Evolutionary conservation across 2,329 filamentous ascomycete genomes (phyloP).

Genomic region (Apiospora kogelbergensis): DNA sequence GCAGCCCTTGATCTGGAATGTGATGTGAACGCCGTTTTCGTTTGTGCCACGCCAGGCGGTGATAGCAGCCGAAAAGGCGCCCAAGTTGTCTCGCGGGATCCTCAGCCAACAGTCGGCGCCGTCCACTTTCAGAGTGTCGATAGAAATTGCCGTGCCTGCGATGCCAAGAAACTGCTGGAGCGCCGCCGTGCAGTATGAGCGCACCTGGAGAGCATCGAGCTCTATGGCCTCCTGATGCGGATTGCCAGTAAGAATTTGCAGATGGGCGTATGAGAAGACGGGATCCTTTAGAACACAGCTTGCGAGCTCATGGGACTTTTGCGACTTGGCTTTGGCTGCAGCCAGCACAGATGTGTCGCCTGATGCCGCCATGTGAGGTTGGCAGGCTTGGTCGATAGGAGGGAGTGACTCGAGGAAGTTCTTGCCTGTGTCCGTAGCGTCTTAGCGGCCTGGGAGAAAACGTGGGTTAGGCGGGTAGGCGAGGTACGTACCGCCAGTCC

Average conservation of each 20-base stretch:
- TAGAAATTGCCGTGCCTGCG: constrained; percentile 63
- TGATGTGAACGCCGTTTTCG: constrained; percentile 43
- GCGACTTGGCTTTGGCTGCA: constrained; percentile 12
- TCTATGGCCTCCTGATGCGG: constrained; percentile 16
- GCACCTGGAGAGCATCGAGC: constrained; percentile 63
- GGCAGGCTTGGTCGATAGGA: not conserved
- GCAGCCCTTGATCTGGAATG: constrained; percentile 55
- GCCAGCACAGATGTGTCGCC: constrained; percentile 1
- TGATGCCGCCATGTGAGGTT: not conserved
- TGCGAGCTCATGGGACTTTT: constrained; percentile 48
- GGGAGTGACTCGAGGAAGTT: not conserved
- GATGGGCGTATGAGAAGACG: constrained; percentile 56
- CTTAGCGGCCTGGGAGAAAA: not conserved
- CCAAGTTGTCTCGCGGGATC: constrained; percentile 60
- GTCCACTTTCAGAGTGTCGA: constrained; percentile 69
- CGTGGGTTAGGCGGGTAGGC: not conserved
- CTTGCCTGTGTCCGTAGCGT: not conserved
- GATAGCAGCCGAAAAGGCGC: constrained; percentile 61
- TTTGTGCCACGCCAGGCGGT: constrained; percentile 60
- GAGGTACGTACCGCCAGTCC: not conserved
- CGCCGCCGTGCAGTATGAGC: constrained; percentile 62
- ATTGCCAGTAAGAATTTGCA: constrained; percentile 44
- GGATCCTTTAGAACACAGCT: constrained; percentile 52
- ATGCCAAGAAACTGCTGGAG: constrained; percentile 69
- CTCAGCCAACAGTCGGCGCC: constrained; percentile 62